A percentile compares a stretch with the other conserved stretches of the same genome.
Conservation (phyloP, 495 filamentous ascomycete species). For the Coniosporium apollinis region DNA sequence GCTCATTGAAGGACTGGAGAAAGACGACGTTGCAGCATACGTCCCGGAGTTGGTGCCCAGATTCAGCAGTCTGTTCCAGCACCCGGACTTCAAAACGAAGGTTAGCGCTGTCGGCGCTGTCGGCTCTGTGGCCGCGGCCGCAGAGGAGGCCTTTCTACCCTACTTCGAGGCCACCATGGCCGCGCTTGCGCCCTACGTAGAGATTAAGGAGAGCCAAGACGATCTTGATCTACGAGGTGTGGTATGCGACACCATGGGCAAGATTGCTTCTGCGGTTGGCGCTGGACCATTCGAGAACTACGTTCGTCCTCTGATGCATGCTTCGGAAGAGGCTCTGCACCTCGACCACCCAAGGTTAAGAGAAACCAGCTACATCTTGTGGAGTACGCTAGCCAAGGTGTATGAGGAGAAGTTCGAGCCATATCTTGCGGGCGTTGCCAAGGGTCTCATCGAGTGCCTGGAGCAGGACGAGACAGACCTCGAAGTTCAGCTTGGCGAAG, state of each 20-base stretch:
- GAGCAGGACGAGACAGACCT: constrained; percentile 81
- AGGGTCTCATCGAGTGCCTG: constrained; percentile 68
- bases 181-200: constrained; percentile 63
- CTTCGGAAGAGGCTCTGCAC: constrained; percentile 80
- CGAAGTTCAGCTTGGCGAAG: constrained; percentile 61
- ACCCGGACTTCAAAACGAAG: constrained; percentile 81
- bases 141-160: constrained; percentile 67
- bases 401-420: constrained; percentile 80
- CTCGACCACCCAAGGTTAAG: constrained; percentile 77
- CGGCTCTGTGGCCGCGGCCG: constrained; percentile 72
- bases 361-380: constrained; percentile 93
- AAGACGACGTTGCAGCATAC: constrained; percentile 64
- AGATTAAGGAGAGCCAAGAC: constrained; percentile 74
- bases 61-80: constrained; percentile 61
- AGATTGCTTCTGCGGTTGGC: constrained; percentile 79
- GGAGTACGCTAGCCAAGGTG: constrained; percentile 85
- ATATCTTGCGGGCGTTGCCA: constrained; percentile 72
- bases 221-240: constrained; percentile 79
- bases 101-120: constrained; percentile 73
- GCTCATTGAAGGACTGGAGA: constrained; percentile 75
- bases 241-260: constrained; percentile 80
- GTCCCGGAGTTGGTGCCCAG: constrained; percentile 67
- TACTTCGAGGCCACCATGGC: constrained; percentile 84
- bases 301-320: constrained; percentile 72
- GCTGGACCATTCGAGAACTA: constrained; percentile 75